Evolutionary conservation across 108 stramenopile species (phyloP), one percentile per base, ranked within the genome.

Genomic region (Skeletonema menzelii): DNA sequence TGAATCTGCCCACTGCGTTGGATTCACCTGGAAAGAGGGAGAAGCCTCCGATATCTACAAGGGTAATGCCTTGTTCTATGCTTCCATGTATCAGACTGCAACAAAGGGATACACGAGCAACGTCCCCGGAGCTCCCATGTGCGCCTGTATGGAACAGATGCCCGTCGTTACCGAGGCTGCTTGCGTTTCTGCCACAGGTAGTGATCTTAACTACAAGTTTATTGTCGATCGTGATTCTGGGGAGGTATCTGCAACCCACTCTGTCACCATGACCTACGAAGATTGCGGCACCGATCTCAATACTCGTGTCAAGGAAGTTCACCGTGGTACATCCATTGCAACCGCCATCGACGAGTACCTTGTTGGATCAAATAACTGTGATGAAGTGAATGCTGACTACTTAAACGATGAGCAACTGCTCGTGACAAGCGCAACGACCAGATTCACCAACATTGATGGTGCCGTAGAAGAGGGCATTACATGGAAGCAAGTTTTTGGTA

Each of bases 61-160:
- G 28, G 76, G 76, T 0, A 77, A 77, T 37, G 53, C 37, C 31
- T 35, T 77, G 70, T 77, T 60, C 46, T 56, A 72, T 12, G 55
- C 72, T 13, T 72, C 70, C 42, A 27, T 77, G 14, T 59, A 71
- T 20, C 65, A 72, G 24, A 77, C 76, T 6, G 56, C 30, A 32
- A 34, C 14, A 31, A 65, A 72, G 55, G 83, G 83, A 11, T 84
- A 80, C 66, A 53, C 38, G 26, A 32, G 68, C 63, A 72, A 63
- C 17, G 55, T 84, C 15, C 83, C 75, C 22, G 82, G 82, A 11
- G 78, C 82, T 15, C 82, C 82, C 40, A 75, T 83, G 65, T 83
- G 82, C 38, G 77, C 60, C 27, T 83, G 82, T 64, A 31, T 76
- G 10, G 82, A 83, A 27, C 75, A 80, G 57, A 73, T 74, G 74